Evolutionary conservation across 1,284 basidiomycete genomes (phyloP).

Genomic region (Cronartium quercuum): DNA sequence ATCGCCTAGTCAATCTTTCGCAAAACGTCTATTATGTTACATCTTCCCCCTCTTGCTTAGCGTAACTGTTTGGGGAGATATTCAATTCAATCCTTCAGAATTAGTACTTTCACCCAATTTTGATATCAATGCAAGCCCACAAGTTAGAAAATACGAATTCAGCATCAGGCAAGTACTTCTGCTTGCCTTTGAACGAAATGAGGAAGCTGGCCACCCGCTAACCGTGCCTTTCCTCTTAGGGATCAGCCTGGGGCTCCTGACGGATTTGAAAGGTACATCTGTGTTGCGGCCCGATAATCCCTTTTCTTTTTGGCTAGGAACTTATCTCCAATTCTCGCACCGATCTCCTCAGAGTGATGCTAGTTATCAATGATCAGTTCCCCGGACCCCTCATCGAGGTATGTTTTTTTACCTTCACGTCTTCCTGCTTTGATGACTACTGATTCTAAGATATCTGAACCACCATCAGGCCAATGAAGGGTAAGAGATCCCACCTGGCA

Average conservation of each 20-base stretch:
- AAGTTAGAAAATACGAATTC: neutral
- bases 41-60: neutral
- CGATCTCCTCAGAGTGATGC: constrained; percentile 51
- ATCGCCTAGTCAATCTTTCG: too few species aligned
- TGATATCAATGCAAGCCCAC: neutral
- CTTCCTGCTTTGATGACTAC: neutral
- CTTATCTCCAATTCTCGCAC: constrained; percentile 46
- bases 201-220: too few species aligned
- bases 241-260: neutral
- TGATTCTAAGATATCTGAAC: neutral
- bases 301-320: neutral
- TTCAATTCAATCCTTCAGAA: neutral
- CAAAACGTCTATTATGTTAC: too few species aligned
- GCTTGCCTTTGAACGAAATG: neutral
- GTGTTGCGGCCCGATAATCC: too few species aligned
- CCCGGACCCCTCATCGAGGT: constrained; percentile 56
- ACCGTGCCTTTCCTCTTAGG: neutral
- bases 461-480: neutral
- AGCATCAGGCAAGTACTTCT: neutral
- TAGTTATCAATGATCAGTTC: constrained; percentile 54
- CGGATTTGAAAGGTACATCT: neutral
- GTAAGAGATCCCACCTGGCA: neutral
- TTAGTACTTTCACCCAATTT: constrained; percentile 1
- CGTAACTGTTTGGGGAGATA: neutral
- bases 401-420: constrained; percentile 47